Conservation (phyloP, 2,329 filamentous ascomycete species). For the Rhinocladiella similis region DNA sequence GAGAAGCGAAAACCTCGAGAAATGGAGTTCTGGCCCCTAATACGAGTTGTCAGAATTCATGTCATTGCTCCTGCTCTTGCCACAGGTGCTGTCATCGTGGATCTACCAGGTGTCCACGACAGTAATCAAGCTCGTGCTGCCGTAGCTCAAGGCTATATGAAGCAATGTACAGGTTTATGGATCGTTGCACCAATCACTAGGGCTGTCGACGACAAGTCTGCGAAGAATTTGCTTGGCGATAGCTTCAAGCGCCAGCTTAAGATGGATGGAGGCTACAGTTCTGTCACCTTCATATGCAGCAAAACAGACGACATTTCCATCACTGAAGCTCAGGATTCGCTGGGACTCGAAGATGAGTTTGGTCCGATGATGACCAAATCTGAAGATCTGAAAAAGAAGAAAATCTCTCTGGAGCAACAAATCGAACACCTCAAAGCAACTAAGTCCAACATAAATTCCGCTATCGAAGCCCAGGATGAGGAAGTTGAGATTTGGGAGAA, state of each 20-base stretch:
- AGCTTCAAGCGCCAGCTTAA: constrained; percentile 61
- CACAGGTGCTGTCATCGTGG: constrained; percentile 57
- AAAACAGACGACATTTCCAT: constrained; percentile 64
- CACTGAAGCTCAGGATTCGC: constrained; percentile 44
- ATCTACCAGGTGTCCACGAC: constrained; percentile 62
- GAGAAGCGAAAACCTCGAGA: constrained; percentile 35
- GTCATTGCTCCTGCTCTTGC: constrained; percentile 52
- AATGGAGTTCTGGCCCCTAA: constrained; percentile 44
- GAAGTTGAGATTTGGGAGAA: constrained; percentile 49
- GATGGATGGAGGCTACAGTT: constrained; percentile 56
- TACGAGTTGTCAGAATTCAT: constrained; percentile 48
- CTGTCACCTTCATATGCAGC: constrained; percentile 61
- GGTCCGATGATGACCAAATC: constrained; percentile 23
- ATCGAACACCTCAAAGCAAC: constrained; percentile 57
- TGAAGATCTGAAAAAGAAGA: constrained; percentile 18
- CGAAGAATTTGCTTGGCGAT: constrained; percentile 57
- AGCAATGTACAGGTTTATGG: constrained; percentile 61
- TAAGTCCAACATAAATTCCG: constrained; percentile 47
- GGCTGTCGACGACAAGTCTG: constrained; percentile 61
- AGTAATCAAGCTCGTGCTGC: constrained; percentile 60
- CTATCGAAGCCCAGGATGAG: constrained; percentile 41
- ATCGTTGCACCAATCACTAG: constrained; percentile 63
- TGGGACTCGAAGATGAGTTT: constrained; percentile 40
- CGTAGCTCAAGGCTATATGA: constrained; percentile 60
- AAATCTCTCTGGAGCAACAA: constrained; percentile 61